These are phyloP conservation scores for Coemansia umbellata DNA, from an alignment of 192 early-diverging fungal species.

Conservation along the genomic window DNA sequence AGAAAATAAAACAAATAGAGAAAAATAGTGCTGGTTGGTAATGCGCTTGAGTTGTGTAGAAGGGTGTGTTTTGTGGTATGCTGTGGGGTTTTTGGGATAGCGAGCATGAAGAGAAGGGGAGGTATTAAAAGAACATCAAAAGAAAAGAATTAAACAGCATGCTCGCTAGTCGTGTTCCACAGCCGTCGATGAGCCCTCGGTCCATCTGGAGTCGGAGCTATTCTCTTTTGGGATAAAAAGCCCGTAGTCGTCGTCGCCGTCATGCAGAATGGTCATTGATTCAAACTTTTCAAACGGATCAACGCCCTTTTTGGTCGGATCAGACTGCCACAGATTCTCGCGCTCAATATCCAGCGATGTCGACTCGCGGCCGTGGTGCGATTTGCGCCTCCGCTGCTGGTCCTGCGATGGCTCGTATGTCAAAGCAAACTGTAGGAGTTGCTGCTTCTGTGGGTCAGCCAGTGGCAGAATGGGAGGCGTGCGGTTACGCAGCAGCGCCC, in stretches of 20 bases:
- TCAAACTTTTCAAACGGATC: conserved; percentile 53
- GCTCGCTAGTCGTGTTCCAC: conserved; percentile 42
- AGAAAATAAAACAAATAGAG: not conserved
- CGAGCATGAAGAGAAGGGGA: not conserved
- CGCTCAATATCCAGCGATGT: conserved; percentile 51
- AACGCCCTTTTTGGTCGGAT: conserved; percentile 38
- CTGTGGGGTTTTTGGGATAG: not conserved
- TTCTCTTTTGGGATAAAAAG: conserved; percentile 49
- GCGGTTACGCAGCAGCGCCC: conserved; percentile 85
- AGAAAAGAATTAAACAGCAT: not conserved
- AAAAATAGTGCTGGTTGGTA: not conserved
- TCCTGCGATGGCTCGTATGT: conserved; percentile 51
- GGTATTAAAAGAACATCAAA: not conserved
- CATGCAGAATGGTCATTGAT: conserved; percentile 55
- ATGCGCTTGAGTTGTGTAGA: not conserved
- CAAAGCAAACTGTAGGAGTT: conserved; percentile 49
- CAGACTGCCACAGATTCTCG: conserved; percentile 46
- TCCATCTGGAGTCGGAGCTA: conserved; percentile 49
- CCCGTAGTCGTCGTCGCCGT: conserved; percentile 52
- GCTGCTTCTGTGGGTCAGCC: conserved; percentile 52
- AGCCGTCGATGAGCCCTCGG: conserved; percentile 43
- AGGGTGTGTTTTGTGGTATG: too few relatives aligned
- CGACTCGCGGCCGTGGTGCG: conserved; percentile 24
- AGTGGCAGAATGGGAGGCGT: conserved; percentile 82
- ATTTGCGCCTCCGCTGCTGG: conserved; percentile 5